A percentile compares a stretch with the other conserved stretches of the same genome.
Evolutionary conservation across 2,329 filamentous ascomycete genomes (phyloP).

Genomic region (Pyrenophora graminea): DNA sequence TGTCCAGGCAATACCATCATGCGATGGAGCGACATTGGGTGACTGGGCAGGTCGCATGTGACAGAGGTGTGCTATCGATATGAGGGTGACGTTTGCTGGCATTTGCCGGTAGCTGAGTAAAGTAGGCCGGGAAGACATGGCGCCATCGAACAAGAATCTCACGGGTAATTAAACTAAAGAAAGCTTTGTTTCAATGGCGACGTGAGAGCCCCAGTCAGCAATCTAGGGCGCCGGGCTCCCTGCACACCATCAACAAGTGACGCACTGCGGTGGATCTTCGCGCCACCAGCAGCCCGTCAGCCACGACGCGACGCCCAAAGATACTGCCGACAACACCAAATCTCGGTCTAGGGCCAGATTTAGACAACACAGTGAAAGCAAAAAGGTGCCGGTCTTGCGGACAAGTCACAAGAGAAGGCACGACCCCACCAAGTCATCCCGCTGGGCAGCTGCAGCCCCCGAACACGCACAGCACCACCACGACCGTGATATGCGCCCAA

Average conservation of each 20-base stretch:
- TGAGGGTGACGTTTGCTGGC: not conserved
- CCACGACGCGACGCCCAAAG: slow-evolving; percentile 22
- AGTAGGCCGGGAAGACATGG: not conserved
- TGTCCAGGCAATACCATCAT: not conserved
- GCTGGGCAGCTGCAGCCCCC: slow-evolving; percentile 25
- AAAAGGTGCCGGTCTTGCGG: not conserved
- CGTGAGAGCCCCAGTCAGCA: slow-evolving; percentile 6
- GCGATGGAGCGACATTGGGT: not conserved
- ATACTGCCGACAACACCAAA: slow-evolving; percentile 3
- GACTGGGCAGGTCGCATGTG: no score
- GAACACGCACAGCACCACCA: slow-evolving; percentile 18
- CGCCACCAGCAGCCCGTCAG: slow-evolving; percentile 30
- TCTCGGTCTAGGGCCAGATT: slow-evolving; percentile 2
- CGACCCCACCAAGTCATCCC: slow-evolving; percentile 24
- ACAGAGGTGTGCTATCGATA: not conserved
- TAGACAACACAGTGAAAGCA: not conserved
- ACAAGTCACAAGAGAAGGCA: slow-evolving; percentile 21
- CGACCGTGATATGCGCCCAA: slow-evolving; percentile 35
- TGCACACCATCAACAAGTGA: slow-evolving; percentile 13
- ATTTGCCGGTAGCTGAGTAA: not conserved
- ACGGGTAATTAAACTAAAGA: slow-evolving; percentile 2
- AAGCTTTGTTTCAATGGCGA: slow-evolving; percentile 12
- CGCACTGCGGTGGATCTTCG: slow-evolving; percentile 34
- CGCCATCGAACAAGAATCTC: not conserved
- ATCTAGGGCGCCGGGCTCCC: slow-evolving; percentile 10